Evolutionary conservation across 1,139 yeast species (phyloP).

Genomic region (Hemisphaericaspora xylofermentans): DNA sequence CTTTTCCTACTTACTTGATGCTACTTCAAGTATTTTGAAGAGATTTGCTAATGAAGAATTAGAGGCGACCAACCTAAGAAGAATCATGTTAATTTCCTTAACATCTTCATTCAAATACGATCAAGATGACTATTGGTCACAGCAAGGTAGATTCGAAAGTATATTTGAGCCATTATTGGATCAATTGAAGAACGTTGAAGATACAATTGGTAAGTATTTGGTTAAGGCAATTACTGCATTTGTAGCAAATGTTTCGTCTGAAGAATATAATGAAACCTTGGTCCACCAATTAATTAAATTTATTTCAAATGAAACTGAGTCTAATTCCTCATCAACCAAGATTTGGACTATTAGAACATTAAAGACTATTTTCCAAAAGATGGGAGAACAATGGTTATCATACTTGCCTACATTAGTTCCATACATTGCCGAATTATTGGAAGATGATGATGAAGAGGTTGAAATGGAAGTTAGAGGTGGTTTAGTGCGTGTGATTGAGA

Average conservation of each 20-base stretch:
- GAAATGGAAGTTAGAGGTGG: slow-evolving; percentile 90
- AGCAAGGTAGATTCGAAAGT: slow-evolving; percentile 77
- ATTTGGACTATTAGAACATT: slow-evolving; percentile 81
- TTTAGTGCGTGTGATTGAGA: slow-evolving; percentile 88
- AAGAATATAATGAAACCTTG: slow-evolving; percentile 68
- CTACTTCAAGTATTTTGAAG: slow-evolving; percentile 55
- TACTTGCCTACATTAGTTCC: slow-evolving; percentile 94
- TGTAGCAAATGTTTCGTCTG: slow-evolving; percentile 72
- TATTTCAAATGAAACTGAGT: slow-evolving; percentile 37
- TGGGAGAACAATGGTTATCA: slow-evolving; percentile 93
- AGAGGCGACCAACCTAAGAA: slow-evolving; percentile 59
- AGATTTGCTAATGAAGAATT: slow-evolving; percentile 44
- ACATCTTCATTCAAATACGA: slow-evolving; percentile 82
- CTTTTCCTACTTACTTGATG: slow-evolving; percentile 80
- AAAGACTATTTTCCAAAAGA: slow-evolving; percentile 80
- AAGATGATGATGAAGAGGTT: slow-evolving; percentile 92
- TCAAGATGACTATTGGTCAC: slow-evolving; percentile 92
- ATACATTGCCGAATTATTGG: slow-evolving; percentile 88
- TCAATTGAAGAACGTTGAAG: slow-evolving; percentile 69
- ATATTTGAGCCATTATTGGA: slow-evolving; percentile 60
- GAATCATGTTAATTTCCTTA: slow-evolving; percentile 69
- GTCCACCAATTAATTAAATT: slow-evolving; percentile 38
- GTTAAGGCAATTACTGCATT: slow-evolving; percentile 79
- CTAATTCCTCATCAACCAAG: slow-evolving; percentile 45
- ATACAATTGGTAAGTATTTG: slow-evolving; percentile 68